Evolutionary conservation across 805 yeast genomes (phyloP).

Genomic region (Helenozyma baotianmanensis): DNA sequence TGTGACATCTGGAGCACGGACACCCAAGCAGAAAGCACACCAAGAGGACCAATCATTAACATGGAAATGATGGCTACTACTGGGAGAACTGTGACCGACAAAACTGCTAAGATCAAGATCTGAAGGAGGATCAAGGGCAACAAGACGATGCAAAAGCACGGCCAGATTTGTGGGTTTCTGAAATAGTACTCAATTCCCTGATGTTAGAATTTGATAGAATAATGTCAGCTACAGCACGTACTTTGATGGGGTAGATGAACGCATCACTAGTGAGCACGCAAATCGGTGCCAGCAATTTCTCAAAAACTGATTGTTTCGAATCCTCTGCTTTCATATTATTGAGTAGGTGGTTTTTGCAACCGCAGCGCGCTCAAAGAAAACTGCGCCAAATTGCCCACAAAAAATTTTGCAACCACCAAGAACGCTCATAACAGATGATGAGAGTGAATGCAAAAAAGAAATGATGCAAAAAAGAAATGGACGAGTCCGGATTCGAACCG

Average conservation of each 20-base stretch:
- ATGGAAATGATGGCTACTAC: conserved; percentile 38
- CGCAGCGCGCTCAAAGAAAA: too few relatives aligned
- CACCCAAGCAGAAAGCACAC: conserved; percentile 42
- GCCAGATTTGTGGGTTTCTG: conserved; percentile 42
- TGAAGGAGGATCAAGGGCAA: conserved; percentile 44
- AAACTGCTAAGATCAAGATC: conserved; percentile 27
- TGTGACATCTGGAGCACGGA: conserved; percentile 41
- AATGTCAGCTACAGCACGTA: neutral
- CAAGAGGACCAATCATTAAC: conserved; percentile 48
- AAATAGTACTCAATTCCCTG: conserved; percentile 13
- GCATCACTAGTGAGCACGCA: neutral
- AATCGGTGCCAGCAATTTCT: neutral
- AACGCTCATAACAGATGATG: too few relatives aligned
- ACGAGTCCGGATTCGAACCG: conserved; percentile 76
- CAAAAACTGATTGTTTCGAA: too few relatives aligned
- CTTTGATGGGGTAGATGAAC: conserved; percentile 1
- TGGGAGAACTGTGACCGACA: conserved; percentile 42
- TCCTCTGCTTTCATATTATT: too few relatives aligned
- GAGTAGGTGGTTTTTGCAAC: too few relatives aligned
- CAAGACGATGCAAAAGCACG: conserved; percentile 37
- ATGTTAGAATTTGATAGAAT: conserved; percentile 1
- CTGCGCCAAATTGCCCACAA: too few relatives aligned
- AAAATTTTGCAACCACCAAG: too few relatives aligned
- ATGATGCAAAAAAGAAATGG: conserved; percentile 45
- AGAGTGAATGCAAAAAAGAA: neutral